Base-by-base conservation (phyloP, 2,329 filamentous ascomycete species). In the Hypoxylon sp. region DNA sequence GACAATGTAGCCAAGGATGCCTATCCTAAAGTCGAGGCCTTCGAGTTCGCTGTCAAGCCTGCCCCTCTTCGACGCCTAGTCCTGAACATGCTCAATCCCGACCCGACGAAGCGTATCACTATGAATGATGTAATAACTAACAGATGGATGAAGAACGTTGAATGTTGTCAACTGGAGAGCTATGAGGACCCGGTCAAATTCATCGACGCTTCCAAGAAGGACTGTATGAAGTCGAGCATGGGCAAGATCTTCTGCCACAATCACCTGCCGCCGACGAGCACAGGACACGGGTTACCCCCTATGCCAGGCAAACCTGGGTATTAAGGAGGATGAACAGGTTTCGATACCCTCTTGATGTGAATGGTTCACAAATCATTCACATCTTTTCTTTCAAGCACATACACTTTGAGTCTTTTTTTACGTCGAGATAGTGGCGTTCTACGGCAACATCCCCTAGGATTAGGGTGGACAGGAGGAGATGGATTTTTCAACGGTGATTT, bases 41-140 rank as follows among this genome's bases (percentile, higher is more conserved):
- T 94, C 38, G 92, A 96, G 77, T 80, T 82, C 14, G 83, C 80
- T 41, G 82, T 94, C 69, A 89, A 89, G 73, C 90, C 91, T 30
- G 87, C 89, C 0, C 87, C 89, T 2, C 84, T 94, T 62, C 89
- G 91, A 65, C 88, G 90, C 10, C 81, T 97, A 3, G 80, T 97
- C 10, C 81, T 96, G 55, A 89, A 88, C 76, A 97, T 97, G 93
- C 85, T 97, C 32, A 90, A 97, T 77, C 93, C 93, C 0, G 83
- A 94, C 71, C 93, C 94, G 0, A 79, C 81, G 6, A 89, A 89
- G 76, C 91, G 94, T 45, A 89, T 91, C 72, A 87, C 85, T 28
- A 92, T 96, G 55, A 80, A 85, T 5, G 87, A 93, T 1, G 89
- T 93, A 0, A 81, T 93, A 59, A 88, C 86, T 68, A 88, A 92